These are phyloP conservation scores for Candida railenensis DNA, from an alignment of 805 yeast species.

Conservation along the genomic window DNA sequence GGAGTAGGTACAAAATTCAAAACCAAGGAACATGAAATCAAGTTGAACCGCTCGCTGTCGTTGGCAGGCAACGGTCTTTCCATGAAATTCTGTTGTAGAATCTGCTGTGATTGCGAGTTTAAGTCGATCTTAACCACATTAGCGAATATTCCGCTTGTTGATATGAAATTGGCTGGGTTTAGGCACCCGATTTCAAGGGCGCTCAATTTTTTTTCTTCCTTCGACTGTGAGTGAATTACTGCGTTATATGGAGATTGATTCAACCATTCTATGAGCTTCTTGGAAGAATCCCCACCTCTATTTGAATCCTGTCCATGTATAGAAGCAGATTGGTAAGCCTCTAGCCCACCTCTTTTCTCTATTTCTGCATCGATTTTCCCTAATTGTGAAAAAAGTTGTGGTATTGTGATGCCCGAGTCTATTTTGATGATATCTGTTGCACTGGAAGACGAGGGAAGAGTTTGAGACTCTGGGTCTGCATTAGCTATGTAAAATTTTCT, in stretches of 20 bases:
- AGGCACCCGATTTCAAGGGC: slow-evolving; percentile 87
- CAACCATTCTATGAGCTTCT: slow-evolving; percentile 73
- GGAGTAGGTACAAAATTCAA: slow-evolving; percentile 84
- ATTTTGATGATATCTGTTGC: slow-evolving; percentile 15
- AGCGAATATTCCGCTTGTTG: slow-evolving; percentile 54
- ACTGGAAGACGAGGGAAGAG: background rate
- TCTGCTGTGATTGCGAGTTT: slow-evolving; percentile 72
- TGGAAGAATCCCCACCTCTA: slow-evolving; percentile 93
- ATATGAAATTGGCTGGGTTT: slow-evolving; percentile 63
- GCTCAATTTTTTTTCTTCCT: slow-evolving; percentile 10
- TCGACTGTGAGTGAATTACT: slow-evolving; percentile 1
- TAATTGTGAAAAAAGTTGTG: slow-evolving; percentile 27
- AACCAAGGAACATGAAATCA: slow-evolving; percentile 83
- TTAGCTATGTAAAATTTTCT: slow-evolving; percentile 9
- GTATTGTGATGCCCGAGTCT: slow-evolving; percentile 13
- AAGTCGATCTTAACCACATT: slow-evolving; percentile 69
- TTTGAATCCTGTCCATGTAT: slow-evolving; percentile 73
- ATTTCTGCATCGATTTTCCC: slow-evolving; percentile 64
- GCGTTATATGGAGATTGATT: slow-evolving; percentile 22
- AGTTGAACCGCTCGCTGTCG: slow-evolving; percentile 48
- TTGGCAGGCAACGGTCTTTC: slow-evolving; percentile 57
- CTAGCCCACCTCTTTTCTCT: slow-evolving; percentile 68
- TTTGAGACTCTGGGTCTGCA: slow-evolving; percentile 4
- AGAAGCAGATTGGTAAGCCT: slow-evolving; percentile 82
- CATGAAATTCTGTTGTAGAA: slow-evolving; percentile 83